Evolutionary conservation across 108 stramenopile species (phyloP).

Genomic region (Skeletonema potamos): DNA sequence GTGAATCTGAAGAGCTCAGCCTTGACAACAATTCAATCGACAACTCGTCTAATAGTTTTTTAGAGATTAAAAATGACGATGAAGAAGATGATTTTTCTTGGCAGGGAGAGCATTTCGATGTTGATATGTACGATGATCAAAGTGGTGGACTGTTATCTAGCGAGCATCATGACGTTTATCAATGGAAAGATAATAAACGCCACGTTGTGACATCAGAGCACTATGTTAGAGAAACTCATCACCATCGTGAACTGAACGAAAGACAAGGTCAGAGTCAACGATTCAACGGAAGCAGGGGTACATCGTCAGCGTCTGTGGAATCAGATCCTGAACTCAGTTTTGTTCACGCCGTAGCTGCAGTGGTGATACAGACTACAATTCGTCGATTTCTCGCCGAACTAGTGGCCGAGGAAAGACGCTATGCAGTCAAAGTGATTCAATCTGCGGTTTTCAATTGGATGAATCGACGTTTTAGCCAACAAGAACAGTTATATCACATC

Average conservation of each 20-base stretch:
- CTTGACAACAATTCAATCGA: constrained; percentile 15
- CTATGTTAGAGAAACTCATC: constrained; percentile 29
- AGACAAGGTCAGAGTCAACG: constrained; percentile 1
- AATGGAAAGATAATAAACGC: constrained; percentile 15
- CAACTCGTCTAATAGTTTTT: constrained; percentile 15
- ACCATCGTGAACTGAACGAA: constrained; percentile 8
- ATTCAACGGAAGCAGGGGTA: neutral
- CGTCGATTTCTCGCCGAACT: constrained; percentile 70
- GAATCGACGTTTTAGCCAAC: neutral
- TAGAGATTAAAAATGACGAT: neutral
- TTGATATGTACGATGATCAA: constrained; percentile 27
- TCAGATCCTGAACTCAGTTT: constrained; percentile 49
- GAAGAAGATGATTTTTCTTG: constrained; percentile 23
- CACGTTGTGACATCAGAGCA: constrained; percentile 21
- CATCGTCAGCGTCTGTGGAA: constrained; percentile 28
- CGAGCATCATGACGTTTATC: constrained; percentile 29
- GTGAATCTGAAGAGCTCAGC: constrained; percentile 25
- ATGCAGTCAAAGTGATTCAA: constrained; percentile 45
- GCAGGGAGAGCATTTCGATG: constrained; percentile 27
- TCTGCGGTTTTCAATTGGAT: constrained; percentile 21
- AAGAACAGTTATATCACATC: neutral
- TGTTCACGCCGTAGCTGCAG: constrained; percentile 73
- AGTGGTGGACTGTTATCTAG: constrained; percentile 19
- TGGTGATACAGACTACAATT: constrained; percentile 77
- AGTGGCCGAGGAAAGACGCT: constrained; percentile 24